Evolutionary conservation across 1,139 yeast genomes (phyloP).

Genomic region (Blastobotrys apis): DNA sequence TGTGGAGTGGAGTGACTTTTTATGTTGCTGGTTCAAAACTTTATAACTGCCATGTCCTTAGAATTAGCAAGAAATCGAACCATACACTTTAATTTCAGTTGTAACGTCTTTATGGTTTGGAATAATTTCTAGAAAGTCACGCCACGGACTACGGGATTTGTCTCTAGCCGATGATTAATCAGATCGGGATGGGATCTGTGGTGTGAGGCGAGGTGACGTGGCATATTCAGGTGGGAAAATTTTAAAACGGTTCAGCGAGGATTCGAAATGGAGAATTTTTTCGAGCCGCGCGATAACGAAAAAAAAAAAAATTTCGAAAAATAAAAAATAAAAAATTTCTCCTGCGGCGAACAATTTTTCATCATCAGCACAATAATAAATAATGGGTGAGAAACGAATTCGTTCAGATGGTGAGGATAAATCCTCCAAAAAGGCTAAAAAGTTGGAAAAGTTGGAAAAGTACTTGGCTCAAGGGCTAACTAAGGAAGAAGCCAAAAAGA

Average conservation of each 20-base stretch:
- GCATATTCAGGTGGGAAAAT: neutral
- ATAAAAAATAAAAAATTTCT: conserved; percentile 3
- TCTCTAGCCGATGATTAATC: too few relatives aligned
- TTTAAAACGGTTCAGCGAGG: too few relatives aligned
- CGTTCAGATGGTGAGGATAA: conserved; percentile 14
- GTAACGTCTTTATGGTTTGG: too few relatives aligned
- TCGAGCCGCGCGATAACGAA: neutral
- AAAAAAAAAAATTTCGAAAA: neutral
- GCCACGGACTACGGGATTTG: too few relatives aligned
- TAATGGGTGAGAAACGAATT: conserved; percentile 11
- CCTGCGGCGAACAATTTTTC: neutral
- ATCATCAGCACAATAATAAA: neutral
- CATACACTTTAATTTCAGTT: too few relatives aligned
- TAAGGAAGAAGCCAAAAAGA: conserved; percentile 25
- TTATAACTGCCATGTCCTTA: too few relatives aligned
- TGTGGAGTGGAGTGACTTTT: too few relatives aligned
- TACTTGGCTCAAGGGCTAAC: conserved; percentile 22
- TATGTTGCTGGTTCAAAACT: too few relatives aligned
- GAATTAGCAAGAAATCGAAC: too few relatives aligned
- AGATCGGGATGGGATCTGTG: neutral
- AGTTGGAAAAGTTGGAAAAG: conserved; percentile 18
- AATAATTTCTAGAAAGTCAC: too few relatives aligned
- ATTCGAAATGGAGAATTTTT: too few relatives aligned
- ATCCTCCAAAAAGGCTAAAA: conserved; percentile 15
- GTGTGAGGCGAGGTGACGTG: neutral